Conservation (phyloP, 2,329 filamentous ascomycete species). For the Sporothrix schenckii region DNA sequence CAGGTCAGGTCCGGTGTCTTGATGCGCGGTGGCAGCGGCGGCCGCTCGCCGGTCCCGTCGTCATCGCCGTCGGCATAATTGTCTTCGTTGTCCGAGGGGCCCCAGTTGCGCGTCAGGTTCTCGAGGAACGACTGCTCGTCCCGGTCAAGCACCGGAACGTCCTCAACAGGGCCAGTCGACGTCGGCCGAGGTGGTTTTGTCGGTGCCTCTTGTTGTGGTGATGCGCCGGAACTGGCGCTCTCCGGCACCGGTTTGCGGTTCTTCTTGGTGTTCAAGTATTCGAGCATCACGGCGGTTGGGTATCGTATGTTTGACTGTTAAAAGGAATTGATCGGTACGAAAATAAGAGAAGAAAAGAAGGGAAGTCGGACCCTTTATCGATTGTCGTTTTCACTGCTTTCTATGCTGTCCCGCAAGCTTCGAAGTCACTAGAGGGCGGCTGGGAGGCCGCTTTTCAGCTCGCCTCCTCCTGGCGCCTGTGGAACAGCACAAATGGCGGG, state of each 20-base stretch:
- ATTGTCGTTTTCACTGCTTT: background rate
- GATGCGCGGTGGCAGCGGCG: constrained; percentile 59
- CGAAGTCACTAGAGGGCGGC: background rate
- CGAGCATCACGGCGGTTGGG: constrained; percentile 54
- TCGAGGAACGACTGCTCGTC: constrained; percentile 64
- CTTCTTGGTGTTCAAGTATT: constrained; percentile 66
- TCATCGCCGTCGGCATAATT: constrained; percentile 38
- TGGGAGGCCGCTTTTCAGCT: constrained; percentile 23
- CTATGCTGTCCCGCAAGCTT: background rate
- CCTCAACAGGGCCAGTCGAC: constrained; percentile 5
- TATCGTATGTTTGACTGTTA: background rate
- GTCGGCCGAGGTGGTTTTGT: constrained; percentile 1
- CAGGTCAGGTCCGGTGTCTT: constrained; percentile 56
- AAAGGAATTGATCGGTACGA: background rate
- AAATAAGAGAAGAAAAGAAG: background rate
- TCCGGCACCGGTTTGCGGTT: constrained; percentile 49
- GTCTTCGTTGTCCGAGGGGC: constrained; percentile 32
- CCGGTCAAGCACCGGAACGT: constrained; percentile 53
- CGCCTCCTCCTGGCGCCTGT: constrained; percentile 14
- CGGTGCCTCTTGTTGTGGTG: constrained; percentile 18
- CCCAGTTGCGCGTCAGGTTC: constrained; percentile 48
- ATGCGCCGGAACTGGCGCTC: constrained; percentile 37
- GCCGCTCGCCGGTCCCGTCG: constrained; percentile 49
- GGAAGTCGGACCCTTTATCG: background rate
- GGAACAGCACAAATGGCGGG: background rate